Evolutionary conservation across 768 basidiomycete genomes (phyloP), one percentile per base, ranked within the genome.

Genomic region (Boletales sp.): DNA sequence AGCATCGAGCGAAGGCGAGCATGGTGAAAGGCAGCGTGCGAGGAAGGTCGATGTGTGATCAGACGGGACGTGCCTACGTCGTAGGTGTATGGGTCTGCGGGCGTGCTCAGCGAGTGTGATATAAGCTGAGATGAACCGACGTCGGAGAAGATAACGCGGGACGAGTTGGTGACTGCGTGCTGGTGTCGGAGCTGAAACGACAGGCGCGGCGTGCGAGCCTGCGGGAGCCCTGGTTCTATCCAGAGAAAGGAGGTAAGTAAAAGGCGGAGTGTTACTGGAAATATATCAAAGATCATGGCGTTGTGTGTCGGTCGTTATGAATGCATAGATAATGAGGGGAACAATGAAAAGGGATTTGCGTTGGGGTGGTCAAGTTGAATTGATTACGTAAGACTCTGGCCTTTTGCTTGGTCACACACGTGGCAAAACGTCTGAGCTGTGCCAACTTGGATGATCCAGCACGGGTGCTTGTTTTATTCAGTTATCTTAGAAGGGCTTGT

Each of bases 131-230:
- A 66, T 12, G 67, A 48, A 48, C 63, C 65, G 31, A 81, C 59
- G 56, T 90, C 75, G 15, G 79, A 70, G 62, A 90, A 85, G 46
- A 87, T 66, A 38, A 82, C 72, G 5, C 76, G 74, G 3, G 83
- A 81, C 18, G 70, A 62, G 53, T 80, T 74, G 39, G 77, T 73
- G 9, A 80, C 57, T 21, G 77, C 82, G 56, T 88, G 84, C 37
- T 76, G 70, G 63, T 88, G 86, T 33, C 86, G 82, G 19, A 88
- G 74, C 31, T 76, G 77, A 66, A 89, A 88, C 31, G 71, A 74
- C 7, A 86, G 60, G 13, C 70, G 61, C 40, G 71, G 50, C 34
- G 53, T 57, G 66, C 65, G 69, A 68, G 61, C 69, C 57, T 69
- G 53, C 12, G 34, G 21, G 18, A 55, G 41, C 33, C 61, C 54